phyloP scores from a whole-genome alignment of 1,284 basidiomycete species.

The Lignosus rhinocerotis region DNA sequence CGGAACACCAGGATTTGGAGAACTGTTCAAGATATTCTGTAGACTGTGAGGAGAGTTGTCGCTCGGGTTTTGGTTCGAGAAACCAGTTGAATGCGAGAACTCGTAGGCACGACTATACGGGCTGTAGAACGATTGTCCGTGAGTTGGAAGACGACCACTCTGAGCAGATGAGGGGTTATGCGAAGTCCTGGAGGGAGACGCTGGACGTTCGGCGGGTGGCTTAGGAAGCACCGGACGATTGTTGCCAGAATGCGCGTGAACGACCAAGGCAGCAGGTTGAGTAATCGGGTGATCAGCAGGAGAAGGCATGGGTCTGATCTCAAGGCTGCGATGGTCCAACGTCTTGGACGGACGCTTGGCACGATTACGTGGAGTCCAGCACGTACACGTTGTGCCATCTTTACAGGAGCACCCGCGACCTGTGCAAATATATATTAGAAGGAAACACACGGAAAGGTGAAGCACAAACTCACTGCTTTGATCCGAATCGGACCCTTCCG shows the following conservation, averaged over 20 bases:
- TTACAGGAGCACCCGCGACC: constrained; percentile 40
- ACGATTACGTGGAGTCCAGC: constrained; percentile 47
- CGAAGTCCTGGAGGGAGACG: constrained; percentile 30
- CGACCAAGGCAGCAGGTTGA: constrained; percentile 31
- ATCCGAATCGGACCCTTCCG: constrained; percentile 54
- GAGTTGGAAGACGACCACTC: constrained; percentile 34
- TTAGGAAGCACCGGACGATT: constrained; percentile 38
- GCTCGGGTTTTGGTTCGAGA: constrained; percentile 3
- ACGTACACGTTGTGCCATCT: constrained; percentile 45
- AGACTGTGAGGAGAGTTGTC: not conserved
- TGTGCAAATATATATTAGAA: constrained; percentile 12
- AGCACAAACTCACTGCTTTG: constrained; percentile 41
- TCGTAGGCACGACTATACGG: constrained; percentile 67
- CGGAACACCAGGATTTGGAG: not conserved
- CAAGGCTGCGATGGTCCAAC: constrained; percentile 10
- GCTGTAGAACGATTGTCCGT: constrained; percentile 49
- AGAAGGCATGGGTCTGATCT: not conserved
- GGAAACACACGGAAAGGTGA: constrained; percentile 3
- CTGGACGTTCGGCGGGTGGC: constrained; percentile 34
- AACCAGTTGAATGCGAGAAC: constrained; percentile 35
- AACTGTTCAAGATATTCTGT: not conserved
- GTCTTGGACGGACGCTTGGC: constrained; percentile 16
- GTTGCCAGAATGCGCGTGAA: constrained; percentile 26
- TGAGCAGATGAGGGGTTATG: constrained; percentile 23
- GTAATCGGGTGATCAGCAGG: constrained; percentile 12